Evolutionary conservation across 2,329 filamentous ascomycete genomes (phyloP).

Genomic region (Aureobasidium sp.): DNA sequence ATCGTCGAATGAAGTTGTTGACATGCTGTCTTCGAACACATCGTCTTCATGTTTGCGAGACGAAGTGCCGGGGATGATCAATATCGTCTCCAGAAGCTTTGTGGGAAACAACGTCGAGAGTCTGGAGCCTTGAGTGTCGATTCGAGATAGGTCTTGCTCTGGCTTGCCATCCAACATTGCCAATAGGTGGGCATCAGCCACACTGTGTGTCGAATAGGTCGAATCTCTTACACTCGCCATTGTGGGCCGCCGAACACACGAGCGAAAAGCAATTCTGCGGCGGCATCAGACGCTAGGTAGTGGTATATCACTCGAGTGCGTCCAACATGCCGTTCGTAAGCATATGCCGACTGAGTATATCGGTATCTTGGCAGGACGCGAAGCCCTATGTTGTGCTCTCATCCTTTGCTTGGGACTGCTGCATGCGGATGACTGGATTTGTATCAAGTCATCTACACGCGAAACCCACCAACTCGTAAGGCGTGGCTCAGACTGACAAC

Average conservation of each 20-base stretch:
- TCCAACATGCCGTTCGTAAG: not conserved
- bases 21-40: not conserved
- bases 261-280: not conserved
- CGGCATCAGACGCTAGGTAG: not conserved
- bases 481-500: not conserved
- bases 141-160: not conserved
- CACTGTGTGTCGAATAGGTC: not conserved
- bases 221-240: not conserved
- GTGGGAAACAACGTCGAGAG: not conserved
- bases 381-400: not conserved
- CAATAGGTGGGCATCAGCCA: not conserved
- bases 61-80: not conserved
- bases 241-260: not conserved
- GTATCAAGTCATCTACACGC: not conserved
- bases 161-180: not conserved
- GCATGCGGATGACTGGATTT: not conserved
- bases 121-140: not conserved
- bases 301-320: not conserved
- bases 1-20: not conserved
- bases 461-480: not conserved
- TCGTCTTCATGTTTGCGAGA: not conserved
- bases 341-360: not conserved
- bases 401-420: not conserved
- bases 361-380: not conserved
- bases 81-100: not conserved